phyloP scores from a whole-genome alignment of 208 protist species.

The Wallacemonas sp. region DNA sequence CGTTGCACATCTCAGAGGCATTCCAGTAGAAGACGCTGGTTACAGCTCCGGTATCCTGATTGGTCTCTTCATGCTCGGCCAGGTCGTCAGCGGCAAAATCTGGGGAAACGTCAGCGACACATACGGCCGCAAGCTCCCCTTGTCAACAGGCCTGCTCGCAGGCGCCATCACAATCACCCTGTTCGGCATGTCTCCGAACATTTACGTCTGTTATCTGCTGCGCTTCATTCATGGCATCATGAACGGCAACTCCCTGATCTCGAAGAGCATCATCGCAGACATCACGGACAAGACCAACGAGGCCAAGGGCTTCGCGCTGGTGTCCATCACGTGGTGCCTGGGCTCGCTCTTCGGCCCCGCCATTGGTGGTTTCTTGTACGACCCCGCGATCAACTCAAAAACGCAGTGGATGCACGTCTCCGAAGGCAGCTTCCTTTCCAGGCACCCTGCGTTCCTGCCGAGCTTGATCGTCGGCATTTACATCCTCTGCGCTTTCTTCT shows the following conservation, averaged over 20 bases:
- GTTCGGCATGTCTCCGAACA: conserved; percentile 44
- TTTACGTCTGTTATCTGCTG: conserved; percentile 44
- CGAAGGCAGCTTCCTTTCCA: conserved; percentile 41
- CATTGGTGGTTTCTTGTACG: conserved; percentile 74
- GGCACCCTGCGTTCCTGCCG: conserved; percentile 53
- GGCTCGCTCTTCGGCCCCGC: conserved; percentile 63
- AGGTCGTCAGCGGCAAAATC: conserved; percentile 33
- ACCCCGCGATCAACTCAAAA: conserved; percentile 33
- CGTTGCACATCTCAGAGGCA: conserved; percentile 27
- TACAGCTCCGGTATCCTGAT: conserved; percentile 42
- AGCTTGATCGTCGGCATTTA: conserved; percentile 47
- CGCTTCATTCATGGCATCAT: conserved; percentile 74
- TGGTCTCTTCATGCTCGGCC: conserved; percentile 52
- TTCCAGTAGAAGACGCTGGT: conserved; percentile 31
- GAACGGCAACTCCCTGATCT: conserved; percentile 68
- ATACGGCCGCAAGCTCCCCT: conserved; percentile 37
- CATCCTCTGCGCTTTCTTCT: conserved; percentile 28
- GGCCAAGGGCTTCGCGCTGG: conserved; percentile 93
- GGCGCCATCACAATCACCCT: conserved; percentile 33
- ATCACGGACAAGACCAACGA: conserved; percentile 70
- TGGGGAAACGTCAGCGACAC: conserved; percentile 51
- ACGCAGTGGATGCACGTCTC: conserved; percentile 36
- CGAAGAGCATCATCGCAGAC: conserved; percentile 74
- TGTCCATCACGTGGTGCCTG: conserved; percentile 87
- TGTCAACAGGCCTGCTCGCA: conserved; percentile 32